A percentile compares a stretch with the other conserved stretches of the same genome.
Evolutionary conservation across 2,329 filamentous ascomycete genomes (phyloP).

Genomic region (Metarhizium humberi): DNA sequence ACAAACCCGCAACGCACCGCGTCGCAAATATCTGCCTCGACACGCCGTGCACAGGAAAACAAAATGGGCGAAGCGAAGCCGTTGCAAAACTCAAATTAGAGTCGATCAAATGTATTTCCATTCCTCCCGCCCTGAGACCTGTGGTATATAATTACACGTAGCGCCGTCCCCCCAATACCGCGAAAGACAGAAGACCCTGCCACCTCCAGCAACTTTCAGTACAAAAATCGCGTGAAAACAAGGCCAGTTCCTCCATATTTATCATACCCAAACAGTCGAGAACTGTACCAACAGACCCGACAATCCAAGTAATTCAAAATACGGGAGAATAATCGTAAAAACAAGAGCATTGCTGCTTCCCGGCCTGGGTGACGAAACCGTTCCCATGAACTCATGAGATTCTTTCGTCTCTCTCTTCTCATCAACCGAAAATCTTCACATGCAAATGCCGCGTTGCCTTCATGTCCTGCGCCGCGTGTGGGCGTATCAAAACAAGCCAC

Average conservation of each 20-base stretch:
- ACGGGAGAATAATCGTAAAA: background rate
- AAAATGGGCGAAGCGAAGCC: background rate
- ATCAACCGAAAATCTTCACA: conserved; percentile 3
- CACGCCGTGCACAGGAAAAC: background rate
- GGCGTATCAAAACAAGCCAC: conserved; percentile 12
- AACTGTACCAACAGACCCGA: background rate
- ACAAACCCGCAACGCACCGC: background rate
- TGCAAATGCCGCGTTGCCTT: conserved; percentile 7
- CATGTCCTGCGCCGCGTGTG: conserved; percentile 10
- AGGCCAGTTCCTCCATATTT: background rate
- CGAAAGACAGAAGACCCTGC: background rate
- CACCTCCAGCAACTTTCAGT: background rate
- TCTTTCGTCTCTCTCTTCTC: background rate
- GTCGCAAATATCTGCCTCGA: background rate
- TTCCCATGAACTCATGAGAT: background rate
- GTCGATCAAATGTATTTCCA: conserved; percentile 5
- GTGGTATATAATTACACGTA: conserved; percentile 10
- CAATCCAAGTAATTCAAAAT: background rate
- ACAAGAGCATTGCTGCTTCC: background rate
- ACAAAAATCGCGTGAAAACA: background rate
- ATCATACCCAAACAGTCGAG: background rate
- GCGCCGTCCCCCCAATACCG: background rate
- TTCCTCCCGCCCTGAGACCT: background rate
- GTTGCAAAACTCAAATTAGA: background rate
- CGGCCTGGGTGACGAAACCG: conserved; percentile 1